Conservation (phyloP, 2,329 filamentous ascomycete species). For the Xylariaceae sp. region DNA sequence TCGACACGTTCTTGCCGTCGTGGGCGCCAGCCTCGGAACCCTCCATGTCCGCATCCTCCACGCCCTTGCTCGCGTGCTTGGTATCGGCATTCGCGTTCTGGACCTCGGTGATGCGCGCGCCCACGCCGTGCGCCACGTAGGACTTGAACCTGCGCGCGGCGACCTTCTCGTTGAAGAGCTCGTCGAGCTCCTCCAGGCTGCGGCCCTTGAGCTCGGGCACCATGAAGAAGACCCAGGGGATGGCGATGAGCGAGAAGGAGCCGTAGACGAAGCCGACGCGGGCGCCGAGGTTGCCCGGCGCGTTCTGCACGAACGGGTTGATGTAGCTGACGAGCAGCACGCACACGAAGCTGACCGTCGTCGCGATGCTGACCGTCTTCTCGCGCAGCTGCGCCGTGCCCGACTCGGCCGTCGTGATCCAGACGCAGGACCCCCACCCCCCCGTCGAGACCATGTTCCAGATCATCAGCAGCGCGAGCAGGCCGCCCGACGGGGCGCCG, state of each 20-base stretch:
- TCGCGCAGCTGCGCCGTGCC: slow-evolving; percentile 20
- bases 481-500: no score
- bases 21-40: no score
- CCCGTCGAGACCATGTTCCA: background rate
- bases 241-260: slow-evolving; percentile 27
- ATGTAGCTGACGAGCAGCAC: slow-evolving; percentile 21
- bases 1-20: no score
- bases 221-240: slow-evolving; percentile 34
- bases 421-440: slow-evolving; percentile 9
- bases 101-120: background rate
- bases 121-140: background rate
- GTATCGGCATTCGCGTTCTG: background rate
- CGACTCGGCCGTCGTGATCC: slow-evolving; percentile 23
- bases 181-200: slow-evolving; percentile 36
- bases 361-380: slow-evolving; percentile 20
- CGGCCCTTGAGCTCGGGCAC: slow-evolving; percentile 37
- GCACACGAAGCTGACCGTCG: slow-evolving; percentile 1
- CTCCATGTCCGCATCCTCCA: no score
- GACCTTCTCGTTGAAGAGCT: slow-evolving; percentile 28
- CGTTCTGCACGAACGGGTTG: slow-evolving; percentile 22
- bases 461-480: background rate
- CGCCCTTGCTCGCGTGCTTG: no score
- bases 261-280: slow-evolving; percentile 34
- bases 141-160: slow-evolving; percentile 12
- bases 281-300: slow-evolving; percentile 21